Base-by-base conservation (phyloP, 1,284 basidiomycete species). In the Irpex sp. region DNA sequence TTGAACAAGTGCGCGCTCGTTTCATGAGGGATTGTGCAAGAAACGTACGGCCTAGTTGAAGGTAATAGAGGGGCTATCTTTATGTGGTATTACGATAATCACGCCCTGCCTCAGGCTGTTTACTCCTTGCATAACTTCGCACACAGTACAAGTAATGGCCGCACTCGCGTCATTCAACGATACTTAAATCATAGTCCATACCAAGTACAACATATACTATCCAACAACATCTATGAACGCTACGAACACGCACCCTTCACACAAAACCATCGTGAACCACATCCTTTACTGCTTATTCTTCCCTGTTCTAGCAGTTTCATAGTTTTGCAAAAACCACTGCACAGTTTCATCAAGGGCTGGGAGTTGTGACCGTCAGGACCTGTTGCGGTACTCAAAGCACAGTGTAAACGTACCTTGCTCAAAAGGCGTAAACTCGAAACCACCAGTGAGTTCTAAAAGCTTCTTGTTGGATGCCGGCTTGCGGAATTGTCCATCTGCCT, bases 381-480 rank as follows among this genome's bases (percentile, higher is more conserved):
- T 36, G 33, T 21, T 15, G 59, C 37, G 6, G 26, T 13, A 50
- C 19, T n/a, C 31, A 54, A 19, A 8, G 31, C 19, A 9, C 19
- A 56, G 51, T 26, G 26, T 13, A 55, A 9, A 53, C 79, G 50
- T 65, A 91, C 90, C 91, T 75, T 83, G 67, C 13, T 91, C 83
- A 70, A 95, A 95, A 5, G 93, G 93, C 47, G 94, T 95, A 76
- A 95, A 96, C 73, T 88, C 71, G 76, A 95, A 96, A 6, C 82
- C 85, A 39, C 86, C 85, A 46, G 94, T 86, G 49, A 90, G 77
- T 21, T 76, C 77, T 37, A 91, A 72, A 4, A 96, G 78, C 75
- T 94, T 95, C 70, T 84, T 87, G 76, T 97, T 97, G 51, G 92
- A 93, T n/a, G 94, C 94, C 0, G 94, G 93, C 78, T 96, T 96